Base-by-base conservation (phyloP, 345 rosid genomes). In the Linum usitatissimum region DNA sequence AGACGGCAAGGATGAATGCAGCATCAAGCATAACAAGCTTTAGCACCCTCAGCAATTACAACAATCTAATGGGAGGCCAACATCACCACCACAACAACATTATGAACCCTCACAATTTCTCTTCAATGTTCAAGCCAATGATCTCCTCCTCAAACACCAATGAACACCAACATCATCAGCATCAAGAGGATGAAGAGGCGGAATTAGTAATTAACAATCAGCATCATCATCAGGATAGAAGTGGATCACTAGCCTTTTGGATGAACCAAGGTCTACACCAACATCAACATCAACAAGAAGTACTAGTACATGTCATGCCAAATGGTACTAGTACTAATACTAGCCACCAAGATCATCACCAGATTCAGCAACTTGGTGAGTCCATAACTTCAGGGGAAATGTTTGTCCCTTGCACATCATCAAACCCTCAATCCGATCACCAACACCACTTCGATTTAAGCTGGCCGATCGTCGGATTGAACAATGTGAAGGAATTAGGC, bases 1-100 rank as follows among this genome's bases (percentile, higher is more conserved):
- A 93, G 79, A 81, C 97, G 4, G 96, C 96, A 0, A 83, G 97
- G 67, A 77, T 93, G 65, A 90, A 79, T 65, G 99, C 94, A 66
- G 83, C 81, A 60, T 73, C 97, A 3, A 75, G 55, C 68, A 67
- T 81, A 57, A 72, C 66, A 66, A 73, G 31, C 60, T 71, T 81
- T 1, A 31, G 64, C 78, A 51, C 40, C 71, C 30, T 57, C 36
- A 64, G 66, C 31, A 39, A 67, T 30, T 68, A 70, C 63, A 80
- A 85, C 68, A 88, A 83, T 61, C 78, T 85, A 21, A 74, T 80
- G 74, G 91, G 82, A 49, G 69, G 38, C 8, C 80, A 42, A 77
- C 74, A 6, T 40, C 73, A 1, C 80, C 68, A 18, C 3, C 3
- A 18, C 23, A 55, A 34, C 77, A 73, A 3, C 58, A 57, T 34